Base-by-base conservation (phyloP, 2,329 filamentous ascomycete genomes). In the Amauroascus verrucosus region DNA sequence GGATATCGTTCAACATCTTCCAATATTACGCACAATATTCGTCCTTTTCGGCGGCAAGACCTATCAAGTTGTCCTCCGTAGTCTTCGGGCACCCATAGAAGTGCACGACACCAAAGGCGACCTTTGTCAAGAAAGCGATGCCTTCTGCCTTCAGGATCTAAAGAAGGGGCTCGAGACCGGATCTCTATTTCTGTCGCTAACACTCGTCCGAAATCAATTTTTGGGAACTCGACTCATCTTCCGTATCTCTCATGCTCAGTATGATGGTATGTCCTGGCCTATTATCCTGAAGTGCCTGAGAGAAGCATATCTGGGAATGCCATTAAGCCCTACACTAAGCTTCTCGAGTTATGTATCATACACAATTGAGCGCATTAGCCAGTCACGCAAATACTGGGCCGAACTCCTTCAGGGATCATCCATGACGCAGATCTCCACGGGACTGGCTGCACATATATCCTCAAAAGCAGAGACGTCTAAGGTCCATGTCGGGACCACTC, bases 191-290 rank as follows among this genome's bases (percentile, higher is more conserved):
- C 33, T 40, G 32, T 24, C 33, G 9, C 44, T 50, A 22, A 46
- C 41, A 18, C 16, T 51, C 26, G 37, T 46, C 26, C 20, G 33
- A 32, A 22, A 54, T 44, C 3, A 20, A 40, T 45, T 58, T 13
- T 59, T 61, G 4, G 60, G 62, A 5, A 55, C 63, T 2, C 62
- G 62, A 1, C 72, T 83, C 16, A 63, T 75, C 47, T 74, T 81
- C 66, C 76, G 80, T 56, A 75, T 83, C 54, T 82, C 79, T 0
- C 80, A 83, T 62, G 76, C 80, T 0, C 80, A 83, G 58, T 83
- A 83, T 64, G 80, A 83, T 57, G 80, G 80, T 59, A 80, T 82
- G 44, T 82, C 77, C 58, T 73, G 83, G 6, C 78, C 78, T 1
- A 63, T 73, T 24, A 48, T 48, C 14, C 32, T 48, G 11, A 48